A percentile compares a stretch with the other conserved stretches of the same genome.
Conservation (phyloP, 192 early-diverging fungal species). For the Globomyces pollinis-pini region DNA sequence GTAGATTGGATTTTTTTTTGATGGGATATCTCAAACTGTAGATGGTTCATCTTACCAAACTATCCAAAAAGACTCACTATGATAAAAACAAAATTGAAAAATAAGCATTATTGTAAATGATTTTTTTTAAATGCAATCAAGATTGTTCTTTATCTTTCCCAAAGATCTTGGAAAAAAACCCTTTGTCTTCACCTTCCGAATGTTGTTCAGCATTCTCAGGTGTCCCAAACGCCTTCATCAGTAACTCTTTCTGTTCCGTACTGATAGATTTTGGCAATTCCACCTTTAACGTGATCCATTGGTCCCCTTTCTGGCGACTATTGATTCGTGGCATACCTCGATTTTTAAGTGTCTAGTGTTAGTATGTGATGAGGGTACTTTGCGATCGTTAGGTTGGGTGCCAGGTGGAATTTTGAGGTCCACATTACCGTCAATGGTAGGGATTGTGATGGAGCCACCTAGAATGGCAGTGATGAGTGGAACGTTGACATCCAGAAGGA, state of each 20-base stretch:
- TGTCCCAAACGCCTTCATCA: conserved; percentile 56
- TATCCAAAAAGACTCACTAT: too few relatives aligned
- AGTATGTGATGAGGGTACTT: too few relatives aligned
- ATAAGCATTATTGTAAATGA: too few relatives aligned
- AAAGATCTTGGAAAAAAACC: not conserved
- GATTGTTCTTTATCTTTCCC: not conserved
- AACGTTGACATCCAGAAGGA: conserved; percentile 64
- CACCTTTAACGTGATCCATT: conserved; percentile 82
- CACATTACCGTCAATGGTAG: conserved; percentile 93
- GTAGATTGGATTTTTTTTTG: too few relatives aligned
- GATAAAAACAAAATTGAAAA: too few relatives aligned
- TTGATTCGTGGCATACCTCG: conserved; percentile 67
- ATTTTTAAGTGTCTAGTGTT: too few relatives aligned
- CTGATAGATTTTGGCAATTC: conserved; percentile 61
- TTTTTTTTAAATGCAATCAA: too few relatives aligned
- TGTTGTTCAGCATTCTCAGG: not conserved
- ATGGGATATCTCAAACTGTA: too few relatives aligned
- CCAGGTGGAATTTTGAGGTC: conserved; percentile 81
- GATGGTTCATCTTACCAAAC: too few relatives aligned
- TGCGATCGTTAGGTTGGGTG: conserved; percentile 83
- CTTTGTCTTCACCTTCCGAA: not conserved
- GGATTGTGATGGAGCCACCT: conserved; percentile 78
- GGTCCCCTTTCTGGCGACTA: conserved; percentile 62
- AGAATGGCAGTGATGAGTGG: conserved; percentile 83
- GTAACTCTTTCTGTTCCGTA: conserved; percentile 29